Evolutionary conservation across 106 monocot genomes (phyloP).

Genomic region (Agapanthus africanus): DNA sequence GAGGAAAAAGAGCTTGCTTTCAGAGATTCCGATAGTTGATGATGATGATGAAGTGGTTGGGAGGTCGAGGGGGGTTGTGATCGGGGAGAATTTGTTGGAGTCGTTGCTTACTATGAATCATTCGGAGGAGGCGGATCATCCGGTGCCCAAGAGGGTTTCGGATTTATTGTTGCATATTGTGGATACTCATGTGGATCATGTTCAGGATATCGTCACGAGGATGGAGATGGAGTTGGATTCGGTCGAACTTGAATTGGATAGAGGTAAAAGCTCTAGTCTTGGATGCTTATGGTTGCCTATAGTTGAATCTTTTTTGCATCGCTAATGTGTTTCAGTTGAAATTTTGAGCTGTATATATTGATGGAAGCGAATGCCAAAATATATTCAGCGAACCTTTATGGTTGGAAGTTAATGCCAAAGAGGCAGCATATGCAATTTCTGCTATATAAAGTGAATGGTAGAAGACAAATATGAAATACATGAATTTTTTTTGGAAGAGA

Average conservation of each 20-base stretch:
- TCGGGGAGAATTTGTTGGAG: slow-evolving; percentile 46
- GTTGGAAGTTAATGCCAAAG: too few species aligned
- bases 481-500: too few species aligned
- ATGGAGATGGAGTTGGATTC: slow-evolving; percentile 63
- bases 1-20: slow-evolving; percentile 45
- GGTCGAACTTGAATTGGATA: slow-evolving; percentile 61
- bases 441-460: too few species aligned
- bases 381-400: too few species aligned
- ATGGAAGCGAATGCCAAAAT: neutral
- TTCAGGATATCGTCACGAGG: slow-evolving; percentile 55
- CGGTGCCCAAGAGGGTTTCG: slow-evolving; percentile 42
- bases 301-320: neutral
- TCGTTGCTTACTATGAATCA: slow-evolving; percentile 62
- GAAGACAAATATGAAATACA: too few species aligned
- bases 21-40: slow-evolving; percentile 36
- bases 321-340: neutral
- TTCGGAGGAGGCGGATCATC: slow-evolving; percentile 64
- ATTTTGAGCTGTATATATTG: neutral
- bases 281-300: too few species aligned
- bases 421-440: too few species aligned
- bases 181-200: slow-evolving; percentile 64
- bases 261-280: slow-evolving; percentile 20
- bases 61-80: slow-evolving; percentile 19
- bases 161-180: slow-evolving; percentile 54
- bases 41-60: neutral